Evolutionary conservation across 306 rosid species (phyloP).

Genomic region (Pachyrhizus erosus): DNA sequence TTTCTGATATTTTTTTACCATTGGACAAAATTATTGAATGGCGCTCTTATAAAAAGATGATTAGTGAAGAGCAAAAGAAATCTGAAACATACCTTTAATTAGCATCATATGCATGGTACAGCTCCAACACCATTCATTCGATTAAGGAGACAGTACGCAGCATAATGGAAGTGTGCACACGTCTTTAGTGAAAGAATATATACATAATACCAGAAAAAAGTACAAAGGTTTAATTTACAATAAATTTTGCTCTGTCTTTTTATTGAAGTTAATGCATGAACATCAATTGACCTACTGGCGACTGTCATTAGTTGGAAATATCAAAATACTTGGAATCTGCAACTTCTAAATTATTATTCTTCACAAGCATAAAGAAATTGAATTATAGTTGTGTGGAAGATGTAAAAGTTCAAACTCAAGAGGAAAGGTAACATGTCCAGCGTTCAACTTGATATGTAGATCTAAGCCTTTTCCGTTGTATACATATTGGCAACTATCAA

Average conservation of each 20-base stretch:
- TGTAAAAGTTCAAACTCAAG: background rate
- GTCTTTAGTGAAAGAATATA: conserved; percentile 4
- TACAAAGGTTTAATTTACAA: conserved; percentile 2
- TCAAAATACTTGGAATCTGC: background rate
- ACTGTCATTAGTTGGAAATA: background rate
- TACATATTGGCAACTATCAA: background rate
- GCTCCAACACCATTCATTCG: conserved; percentile 31
- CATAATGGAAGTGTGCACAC: conserved; percentile 21
- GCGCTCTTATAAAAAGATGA: background rate
- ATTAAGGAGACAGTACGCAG: conserved; percentile 12
- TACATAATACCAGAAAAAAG: background rate
- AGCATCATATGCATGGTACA: conserved; percentile 34
- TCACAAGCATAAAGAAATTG: background rate
- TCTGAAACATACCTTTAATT: conserved; percentile 19
- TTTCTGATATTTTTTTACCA: background rate
- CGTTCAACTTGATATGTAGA: background rate
- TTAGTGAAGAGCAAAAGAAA: conserved; percentile 2
- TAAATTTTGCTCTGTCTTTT: background rate
- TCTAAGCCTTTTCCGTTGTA: background rate
- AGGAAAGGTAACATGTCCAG: background rate
- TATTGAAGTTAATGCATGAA: background rate
- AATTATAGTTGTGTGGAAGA: background rate
- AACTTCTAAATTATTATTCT: background rate
- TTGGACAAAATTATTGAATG: background rate
- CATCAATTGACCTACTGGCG: background rate